Evolutionary conservation across 352 stramenopile species (phyloP).

Genomic region (Nothophytophthora sp.): DNA sequence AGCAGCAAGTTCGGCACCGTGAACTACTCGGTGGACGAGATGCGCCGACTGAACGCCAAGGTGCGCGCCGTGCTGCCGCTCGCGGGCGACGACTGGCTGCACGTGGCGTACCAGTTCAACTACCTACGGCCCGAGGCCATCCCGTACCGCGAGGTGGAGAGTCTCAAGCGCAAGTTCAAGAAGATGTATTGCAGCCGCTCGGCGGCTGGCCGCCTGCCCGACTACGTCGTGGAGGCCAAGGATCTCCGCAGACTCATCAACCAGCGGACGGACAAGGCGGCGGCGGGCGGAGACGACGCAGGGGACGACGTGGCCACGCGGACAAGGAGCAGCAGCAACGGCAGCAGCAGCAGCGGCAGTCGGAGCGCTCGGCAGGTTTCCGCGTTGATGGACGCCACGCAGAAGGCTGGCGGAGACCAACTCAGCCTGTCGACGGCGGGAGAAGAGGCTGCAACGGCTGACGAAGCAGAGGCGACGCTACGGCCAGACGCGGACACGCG

Average conservation of each 20-base stretch:
- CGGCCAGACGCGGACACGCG: no score
- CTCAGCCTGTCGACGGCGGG: not conserved
- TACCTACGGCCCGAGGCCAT: constrained; percentile 62
- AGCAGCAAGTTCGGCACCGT: constrained; percentile 69
- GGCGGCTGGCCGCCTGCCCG: constrained; percentile 28
- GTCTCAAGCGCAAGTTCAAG: constrained; percentile 73
- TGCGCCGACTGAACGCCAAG: constrained; percentile 63
- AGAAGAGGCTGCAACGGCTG: no score
- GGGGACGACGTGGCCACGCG: constrained; percentile 1
- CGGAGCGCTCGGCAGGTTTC: not conserved
- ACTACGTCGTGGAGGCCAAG: constrained; percentile 57
- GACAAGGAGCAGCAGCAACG: not conserved
- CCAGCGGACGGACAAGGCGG: constrained; percentile 37
- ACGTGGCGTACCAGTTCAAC: constrained; percentile 70
- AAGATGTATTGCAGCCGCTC: constrained; percentile 62
- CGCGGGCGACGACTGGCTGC: constrained; percentile 56
- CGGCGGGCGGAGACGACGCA: constrained; percentile 1
- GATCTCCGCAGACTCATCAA: constrained; percentile 50
- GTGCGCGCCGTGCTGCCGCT: constrained; percentile 56
- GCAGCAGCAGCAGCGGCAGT: constrained; percentile 2
- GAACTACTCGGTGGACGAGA: constrained; percentile 73
- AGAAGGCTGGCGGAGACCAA: no score
- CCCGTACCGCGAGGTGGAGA: constrained; percentile 62
- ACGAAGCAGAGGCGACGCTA: not conserved
- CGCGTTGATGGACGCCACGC: no score